Conservation (phyloP, 345 rosid species). For the Eucalyptus pauciflora region DNA sequence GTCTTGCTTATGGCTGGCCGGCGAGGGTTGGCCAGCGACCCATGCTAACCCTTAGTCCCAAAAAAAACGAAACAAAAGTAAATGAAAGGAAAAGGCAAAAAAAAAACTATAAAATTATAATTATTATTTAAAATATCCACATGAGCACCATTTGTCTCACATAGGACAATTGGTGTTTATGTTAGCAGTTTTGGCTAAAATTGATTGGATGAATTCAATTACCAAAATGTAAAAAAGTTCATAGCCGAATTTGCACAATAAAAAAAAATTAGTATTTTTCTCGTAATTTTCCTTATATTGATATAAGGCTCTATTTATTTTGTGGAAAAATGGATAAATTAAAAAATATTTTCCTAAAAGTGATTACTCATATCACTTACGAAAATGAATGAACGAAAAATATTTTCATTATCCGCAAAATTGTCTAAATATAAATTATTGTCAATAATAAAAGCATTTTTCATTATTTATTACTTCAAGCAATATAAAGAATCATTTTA, state of each 20-base stretch:
- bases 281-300: not conserved
- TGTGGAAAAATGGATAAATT: not conserved
- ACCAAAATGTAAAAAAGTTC: no score
- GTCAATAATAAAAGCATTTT: not conserved
- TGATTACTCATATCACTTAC: fast-evolving
- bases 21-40: not conserved
- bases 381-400: not conserved
- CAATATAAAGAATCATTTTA: not conserved
- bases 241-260: not conserved
- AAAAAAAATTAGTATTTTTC: no score
- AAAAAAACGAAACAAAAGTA: no score
- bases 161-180: not conserved
- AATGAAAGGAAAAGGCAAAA: no score
- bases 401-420: fast-evolving
- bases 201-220: fast-evolving
- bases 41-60: not conserved
- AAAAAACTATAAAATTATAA: no score
- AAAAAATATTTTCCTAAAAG: not conserved
- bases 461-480: not conserved
- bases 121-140: not conserved
- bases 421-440: not conserved
- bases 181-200: no score
- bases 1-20: no score
- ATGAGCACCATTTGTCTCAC: not conserved
- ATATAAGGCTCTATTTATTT: not conserved